phyloP scores from a whole-genome alignment of 2,329 filamentous ascomycete species.

The Cephalotrichum gorgonifer region DNA sequence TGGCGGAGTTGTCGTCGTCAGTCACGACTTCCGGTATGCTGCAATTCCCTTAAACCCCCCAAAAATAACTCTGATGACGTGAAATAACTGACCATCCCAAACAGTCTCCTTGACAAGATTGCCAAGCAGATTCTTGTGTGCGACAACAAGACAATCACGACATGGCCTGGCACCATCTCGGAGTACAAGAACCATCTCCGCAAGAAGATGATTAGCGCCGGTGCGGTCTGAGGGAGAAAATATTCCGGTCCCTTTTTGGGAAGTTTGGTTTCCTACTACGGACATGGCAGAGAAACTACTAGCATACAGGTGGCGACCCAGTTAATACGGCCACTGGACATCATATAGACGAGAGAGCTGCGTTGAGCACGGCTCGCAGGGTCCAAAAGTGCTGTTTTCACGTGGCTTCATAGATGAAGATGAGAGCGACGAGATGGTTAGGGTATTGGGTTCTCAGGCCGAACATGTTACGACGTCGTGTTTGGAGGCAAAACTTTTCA shows the following conservation, averaged over 20 bases:
- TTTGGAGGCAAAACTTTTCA: background rate
- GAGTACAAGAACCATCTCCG: slow-evolving; percentile 97
- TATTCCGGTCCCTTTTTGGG: background rate
- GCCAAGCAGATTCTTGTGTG: slow-evolving; percentile 99
- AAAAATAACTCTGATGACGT: background rate
- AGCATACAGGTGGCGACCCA: background rate
- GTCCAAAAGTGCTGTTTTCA: background rate
- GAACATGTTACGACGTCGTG: background rate
- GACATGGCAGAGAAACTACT: background rate
- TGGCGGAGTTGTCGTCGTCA: slow-evolving; percentile 95
- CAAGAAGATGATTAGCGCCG: slow-evolving; percentile 93
- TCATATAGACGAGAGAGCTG: background rate
- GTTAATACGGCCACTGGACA: background rate
- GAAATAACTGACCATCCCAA: slow-evolving; percentile 9
- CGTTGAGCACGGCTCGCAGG: background rate
- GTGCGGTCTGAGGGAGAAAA: slow-evolving; percentile 59
- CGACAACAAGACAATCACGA: slow-evolving; percentile 87
- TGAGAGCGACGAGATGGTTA: background rate
- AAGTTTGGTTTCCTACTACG: background rate
- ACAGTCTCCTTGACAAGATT: slow-evolving; percentile 93
- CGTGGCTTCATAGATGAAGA: background rate
- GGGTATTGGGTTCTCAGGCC: background rate
- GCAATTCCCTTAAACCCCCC: background rate
- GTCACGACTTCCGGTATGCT: slow-evolving; percentile 93
- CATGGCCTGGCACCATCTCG: slow-evolving; percentile 82